Evolutionary conservation across 108 stramenopile species (phyloP), one percentile per base, ranked within the genome.

Genomic region (Discostella pseudostelligera): DNA sequence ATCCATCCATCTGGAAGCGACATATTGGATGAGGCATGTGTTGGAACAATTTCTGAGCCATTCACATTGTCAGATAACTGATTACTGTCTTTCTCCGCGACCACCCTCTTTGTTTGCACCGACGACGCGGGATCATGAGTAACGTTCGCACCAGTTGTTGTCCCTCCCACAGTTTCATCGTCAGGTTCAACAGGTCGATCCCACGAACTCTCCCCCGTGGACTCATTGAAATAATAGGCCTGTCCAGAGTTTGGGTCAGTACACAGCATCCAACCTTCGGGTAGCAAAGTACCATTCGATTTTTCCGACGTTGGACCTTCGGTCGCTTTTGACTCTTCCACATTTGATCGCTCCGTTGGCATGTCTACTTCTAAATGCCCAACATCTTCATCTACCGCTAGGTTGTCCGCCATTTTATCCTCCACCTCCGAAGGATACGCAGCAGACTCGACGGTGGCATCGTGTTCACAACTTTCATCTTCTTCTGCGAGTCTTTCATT

Each of bases 261-360:
- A 17, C 65, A 42, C 39, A 83, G 83, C 1, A 67, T 55, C 92
- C 92, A 94, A 14, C 82, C 82, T 1, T 67, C 72, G 16, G 84
- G 87, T 25, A 87, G 42, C 1, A 46, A 44, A 12, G 11, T 13
- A 19, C 21, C 0, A 48, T 58, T 16, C 19, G 56, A 11, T 26
- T 12, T 8, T 43, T 43, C 7, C 9, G 42, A 8, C 4, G n/a
- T 12, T 12, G 12, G 1, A 16, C 2, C 36, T 19, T 71, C 32
- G 16, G 10, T 13, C 11, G 29, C 55, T 7, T 22, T 29, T 14
- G 39, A 32, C 45, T 28, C 49, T 53, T 4, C 45, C 39, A 28
- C 47, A 8, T 16, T 12, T 25, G 22, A 44, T 21, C 0, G 22
- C 14, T 61, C 59, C 8, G 42, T 28, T 46, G 16, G 2, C 12